Conservation (phyloP, 1,284 basidiomycete genomes). For the Puccinia sorghi region DNA sequence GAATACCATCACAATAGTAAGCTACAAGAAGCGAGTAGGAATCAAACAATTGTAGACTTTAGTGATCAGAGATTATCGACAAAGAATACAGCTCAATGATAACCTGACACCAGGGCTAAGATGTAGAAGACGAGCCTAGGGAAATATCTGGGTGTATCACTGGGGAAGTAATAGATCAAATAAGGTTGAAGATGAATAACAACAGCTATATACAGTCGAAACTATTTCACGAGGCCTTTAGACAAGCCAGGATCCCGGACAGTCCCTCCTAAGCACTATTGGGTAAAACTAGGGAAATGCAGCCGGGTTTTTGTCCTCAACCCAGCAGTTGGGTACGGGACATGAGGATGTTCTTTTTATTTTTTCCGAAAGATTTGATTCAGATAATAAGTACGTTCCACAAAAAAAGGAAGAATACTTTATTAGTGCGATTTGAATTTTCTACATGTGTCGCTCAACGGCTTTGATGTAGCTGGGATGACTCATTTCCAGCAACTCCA, state of each 20-base stretch:
- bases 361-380: no score
- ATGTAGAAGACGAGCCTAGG: slow-evolving; percentile 11
- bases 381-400: no score
- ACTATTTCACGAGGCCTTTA: slow-evolving; percentile 6
- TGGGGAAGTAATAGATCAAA: slow-evolving; percentile 12
- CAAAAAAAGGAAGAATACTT: no score
- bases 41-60: neutral
- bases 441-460: no score
- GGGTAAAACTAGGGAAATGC: no score
- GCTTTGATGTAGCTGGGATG: no score
- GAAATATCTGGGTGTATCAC: slow-evolving; percentile 7
- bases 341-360: no score
- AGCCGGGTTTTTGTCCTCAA: no score
- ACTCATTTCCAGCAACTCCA: no score
- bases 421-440: no score
- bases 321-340: no score
- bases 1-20: neutral
- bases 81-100: slow-evolving; percentile 22
- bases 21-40: slow-evolving; percentile 2
- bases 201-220: neutral
- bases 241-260: neutral
- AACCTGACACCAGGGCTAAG: neutral
- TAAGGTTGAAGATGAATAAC: neutral
- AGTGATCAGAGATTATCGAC: neutral
- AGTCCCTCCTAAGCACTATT: no score